Base-by-base conservation (phyloP, 106 monocot genomes). In the Dendrobium officinale region DNA sequence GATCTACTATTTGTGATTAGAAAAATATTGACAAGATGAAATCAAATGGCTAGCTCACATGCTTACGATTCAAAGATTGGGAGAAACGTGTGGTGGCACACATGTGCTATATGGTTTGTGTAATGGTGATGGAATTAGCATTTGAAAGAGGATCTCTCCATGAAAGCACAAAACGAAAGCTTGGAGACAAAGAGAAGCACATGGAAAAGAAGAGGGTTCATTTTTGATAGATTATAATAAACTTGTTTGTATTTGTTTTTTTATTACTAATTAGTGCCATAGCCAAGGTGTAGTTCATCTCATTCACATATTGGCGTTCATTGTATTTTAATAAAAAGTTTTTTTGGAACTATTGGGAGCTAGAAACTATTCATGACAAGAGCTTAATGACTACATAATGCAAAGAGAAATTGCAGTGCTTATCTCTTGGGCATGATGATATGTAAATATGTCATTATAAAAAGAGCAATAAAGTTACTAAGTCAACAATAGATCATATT, bases 61-160 rank as follows among this genome's bases (percentile, higher is more conserved):
- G 88, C 54, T 55, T 49, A 55, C 47, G 20, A 29, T 67, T 72
- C 77, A 80, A n/a, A 82, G 40, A 40, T 58, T 73, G 31, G 83
- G 79, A 40, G 80, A 83, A 77, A 85, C 13, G 78, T 85, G 83
- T 82, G 85, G 82, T 88, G 88, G 82, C 78, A 80, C 80, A 88
- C 88, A 85, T 80, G 88, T 45, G 44, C 20, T 43, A 47, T 17
- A n/a, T 42, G 15, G 61, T 85, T 78, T 77, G 1, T 79, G 61
- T 43, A 73, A 75, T 74, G 49, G 48, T 24, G 56, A 75, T 75
- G 75, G 20, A 61, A 61, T 64, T n/a, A 24, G 24, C 13, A 51
- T 13, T 51, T 11, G 51, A 51, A 45, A 45, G 74, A 81, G 67
- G 67, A 67, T 67, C 67, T 67, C 67, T 27, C 2, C 7, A 67